Evolutionary conservation across 768 basidiomycete species (phyloP).

Genomic region (Porphyrellus cyaneotinctus): DNA sequence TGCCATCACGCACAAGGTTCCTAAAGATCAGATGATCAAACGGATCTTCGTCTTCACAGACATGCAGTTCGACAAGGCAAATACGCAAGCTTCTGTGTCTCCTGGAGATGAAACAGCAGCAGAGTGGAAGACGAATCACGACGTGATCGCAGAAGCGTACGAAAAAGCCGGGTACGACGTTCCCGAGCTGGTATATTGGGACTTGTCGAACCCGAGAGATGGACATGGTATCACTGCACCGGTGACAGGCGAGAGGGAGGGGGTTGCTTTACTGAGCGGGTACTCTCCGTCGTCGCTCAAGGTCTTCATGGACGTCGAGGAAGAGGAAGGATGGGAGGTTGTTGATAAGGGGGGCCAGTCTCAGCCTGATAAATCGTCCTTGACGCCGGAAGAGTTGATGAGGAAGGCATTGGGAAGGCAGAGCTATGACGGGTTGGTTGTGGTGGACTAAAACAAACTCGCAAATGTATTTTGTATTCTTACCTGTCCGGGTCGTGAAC

Average conservation of each 20-base stretch:
- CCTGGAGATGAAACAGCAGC: neutral
- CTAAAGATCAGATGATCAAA: conserved; percentile 69
- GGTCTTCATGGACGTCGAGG: conserved; percentile 59
- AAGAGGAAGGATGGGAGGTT: too few relatives aligned
- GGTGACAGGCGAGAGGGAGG: conserved; percentile 49
- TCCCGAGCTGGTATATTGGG: conserved; percentile 74
- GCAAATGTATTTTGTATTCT: too few relatives aligned
- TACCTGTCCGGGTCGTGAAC: too few relatives aligned
- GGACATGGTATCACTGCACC: conserved; percentile 37
- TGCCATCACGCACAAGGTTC: conserved; percentile 52
- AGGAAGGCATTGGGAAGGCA: conserved; percentile 43
- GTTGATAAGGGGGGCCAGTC: too few relatives aligned
- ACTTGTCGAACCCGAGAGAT: conserved; percentile 36
- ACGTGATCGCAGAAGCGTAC: conserved; percentile 52
- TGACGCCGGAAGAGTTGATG: conserved; percentile 44
- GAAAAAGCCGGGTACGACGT: conserved; percentile 61
- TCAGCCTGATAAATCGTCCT: conserved; percentile 26
- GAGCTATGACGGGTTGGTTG: conserved; percentile 49
- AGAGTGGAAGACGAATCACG: conserved; percentile 61
- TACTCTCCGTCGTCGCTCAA: conserved; percentile 69
- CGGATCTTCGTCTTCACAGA: conserved; percentile 73
- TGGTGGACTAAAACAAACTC: conserved; percentile 12
- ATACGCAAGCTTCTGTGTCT: neutral
- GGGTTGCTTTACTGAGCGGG: conserved; percentile 67
- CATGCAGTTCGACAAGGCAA: conserved; percentile 65